Conservation (phyloP, 2,329 filamentous ascomycete species). For the Alternaria infectoria region DNA sequence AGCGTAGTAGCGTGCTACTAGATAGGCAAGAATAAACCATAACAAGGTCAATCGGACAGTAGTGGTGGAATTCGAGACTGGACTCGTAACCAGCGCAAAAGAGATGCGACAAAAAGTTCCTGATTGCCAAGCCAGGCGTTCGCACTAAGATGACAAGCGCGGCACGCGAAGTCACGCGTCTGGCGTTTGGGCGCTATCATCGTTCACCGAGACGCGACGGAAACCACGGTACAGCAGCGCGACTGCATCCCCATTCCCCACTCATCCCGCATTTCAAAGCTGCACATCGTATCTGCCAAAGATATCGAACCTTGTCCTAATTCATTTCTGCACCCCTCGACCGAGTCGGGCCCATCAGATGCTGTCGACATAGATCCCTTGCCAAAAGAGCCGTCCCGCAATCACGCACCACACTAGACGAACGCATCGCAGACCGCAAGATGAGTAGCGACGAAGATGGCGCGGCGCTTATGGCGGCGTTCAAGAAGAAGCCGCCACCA, state of each 20-base stretch:
- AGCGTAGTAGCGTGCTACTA: conserved; percentile 24
- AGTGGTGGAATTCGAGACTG: not conserved
- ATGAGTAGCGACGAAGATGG: conserved; percentile 40
- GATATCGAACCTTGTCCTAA: not conserved
- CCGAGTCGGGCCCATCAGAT: not conserved
- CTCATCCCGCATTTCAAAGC: not conserved
- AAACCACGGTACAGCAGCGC: not conserved
- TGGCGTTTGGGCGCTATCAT: not conserved
- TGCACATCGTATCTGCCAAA: not conserved
- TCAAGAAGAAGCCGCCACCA: conserved; percentile 18
- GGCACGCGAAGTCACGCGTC: conserved; percentile 22
- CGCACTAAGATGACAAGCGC: conserved; percentile 4
- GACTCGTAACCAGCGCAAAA: not conserved
- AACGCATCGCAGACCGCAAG: not conserved
- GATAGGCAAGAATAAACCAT: conserved; percentile 29
- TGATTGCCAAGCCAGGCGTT: conserved; percentile 6
- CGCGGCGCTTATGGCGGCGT: conserved; percentile 36
- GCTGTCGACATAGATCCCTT: not conserved
- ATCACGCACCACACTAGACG: not conserved
- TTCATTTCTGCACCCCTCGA: not conserved
- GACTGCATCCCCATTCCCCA: not conserved
- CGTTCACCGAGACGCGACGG: not conserved
- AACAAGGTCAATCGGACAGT: conserved; percentile 5
- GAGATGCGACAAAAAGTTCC: conserved; percentile 9
- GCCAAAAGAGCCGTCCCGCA: not conserved